phyloP scores from a whole-genome alignment of 1,284 basidiomycete species.

The Chondrostereum purpureum region DNA sequence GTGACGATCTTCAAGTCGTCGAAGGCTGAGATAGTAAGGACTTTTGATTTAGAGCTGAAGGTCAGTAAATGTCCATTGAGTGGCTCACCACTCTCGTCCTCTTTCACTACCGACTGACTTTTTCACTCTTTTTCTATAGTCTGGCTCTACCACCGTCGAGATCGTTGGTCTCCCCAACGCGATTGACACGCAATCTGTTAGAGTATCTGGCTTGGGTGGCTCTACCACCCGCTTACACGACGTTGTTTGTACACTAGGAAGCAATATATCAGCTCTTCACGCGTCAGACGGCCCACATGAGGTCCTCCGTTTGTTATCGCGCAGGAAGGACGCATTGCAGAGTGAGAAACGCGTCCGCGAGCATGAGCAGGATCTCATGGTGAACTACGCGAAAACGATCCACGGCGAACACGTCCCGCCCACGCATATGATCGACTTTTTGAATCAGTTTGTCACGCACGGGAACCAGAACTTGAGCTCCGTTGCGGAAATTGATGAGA shows the following conservation, averaged over 20 bases:
- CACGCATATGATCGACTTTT: slow-evolving; percentile 29
- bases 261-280: neutral
- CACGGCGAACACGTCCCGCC: slow-evolving; percentile 36
- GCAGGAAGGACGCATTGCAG: neutral
- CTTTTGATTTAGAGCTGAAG: slow-evolving; percentile 29
- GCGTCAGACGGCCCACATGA: neutral
- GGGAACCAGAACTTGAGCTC: slow-evolving; percentile 30
- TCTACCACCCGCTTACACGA: neutral
- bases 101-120: no score
- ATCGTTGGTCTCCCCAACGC: neutral
- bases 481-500: slow-evolving; percentile 30
- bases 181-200: slow-evolving; percentile 3
- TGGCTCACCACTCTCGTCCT: neutral
- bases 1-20: slow-evolving; percentile 36
- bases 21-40: slow-evolving; percentile 36
- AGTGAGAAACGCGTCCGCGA: slow-evolving; percentile 29
- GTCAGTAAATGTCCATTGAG: slow-evolving; percentile 14
- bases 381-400: slow-evolving; percentile 37
- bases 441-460: slow-evolving; percentile 34
- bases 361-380: slow-evolving; percentile 34
- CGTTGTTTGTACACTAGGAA: slow-evolving; percentile 4
- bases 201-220: neutral
- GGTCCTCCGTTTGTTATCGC: neutral
- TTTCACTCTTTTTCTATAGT: no score
- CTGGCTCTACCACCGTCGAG: neutral